phyloP scores from a whole-genome alignment of 2,329 filamentous ascomycete species.

The Monosporascus sp. region DNA sequence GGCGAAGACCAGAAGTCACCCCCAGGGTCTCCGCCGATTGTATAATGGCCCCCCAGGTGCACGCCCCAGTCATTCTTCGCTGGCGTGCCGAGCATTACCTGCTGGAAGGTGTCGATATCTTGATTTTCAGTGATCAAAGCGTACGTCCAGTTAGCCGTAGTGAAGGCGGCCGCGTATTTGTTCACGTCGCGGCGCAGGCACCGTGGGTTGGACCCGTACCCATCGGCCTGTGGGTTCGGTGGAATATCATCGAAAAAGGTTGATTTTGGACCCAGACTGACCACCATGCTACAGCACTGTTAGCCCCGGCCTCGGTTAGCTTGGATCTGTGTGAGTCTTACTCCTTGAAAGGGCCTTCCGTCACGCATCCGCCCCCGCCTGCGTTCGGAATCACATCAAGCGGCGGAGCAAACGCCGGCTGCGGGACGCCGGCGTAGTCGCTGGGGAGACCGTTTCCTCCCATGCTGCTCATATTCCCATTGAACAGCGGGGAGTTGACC shows the following conservation, averaged over 20 bases:
- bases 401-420: not conserved
- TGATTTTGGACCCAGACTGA: conserved; percentile 31
- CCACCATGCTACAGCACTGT: conserved; percentile 24
- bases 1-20: conserved; percentile 25
- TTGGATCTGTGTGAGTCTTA: conserved; percentile 9
- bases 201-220: conserved; percentile 38
- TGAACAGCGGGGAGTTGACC: conserved; percentile 45
- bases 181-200: conserved; percentile 38
- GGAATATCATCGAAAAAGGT: conserved; percentile 10
- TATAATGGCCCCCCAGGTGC: conserved; percentile 33
- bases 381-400: conserved; percentile 17
- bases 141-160: not conserved
- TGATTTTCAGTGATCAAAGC: conserved; percentile 25
- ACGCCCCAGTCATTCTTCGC: conserved; percentile 21
- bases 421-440: not conserved
- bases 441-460: conserved; percentile 38
- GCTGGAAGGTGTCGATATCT: conserved; percentile 29
- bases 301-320: not conserved
- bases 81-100: conserved; percentile 25
- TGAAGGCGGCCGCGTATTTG: conserved; percentile 20
- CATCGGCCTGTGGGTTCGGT: conserved; percentile 25
- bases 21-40: conserved; percentile 31
- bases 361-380: conserved; percentile 39
- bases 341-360: conserved; percentile 45
- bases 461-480: conserved; percentile 46